A percentile compares a stretch with the other conserved stretches of the same genome.
Conservation (phyloP, 805 yeast genomes). For the Ogataea trehaloabstinens region DNA sequence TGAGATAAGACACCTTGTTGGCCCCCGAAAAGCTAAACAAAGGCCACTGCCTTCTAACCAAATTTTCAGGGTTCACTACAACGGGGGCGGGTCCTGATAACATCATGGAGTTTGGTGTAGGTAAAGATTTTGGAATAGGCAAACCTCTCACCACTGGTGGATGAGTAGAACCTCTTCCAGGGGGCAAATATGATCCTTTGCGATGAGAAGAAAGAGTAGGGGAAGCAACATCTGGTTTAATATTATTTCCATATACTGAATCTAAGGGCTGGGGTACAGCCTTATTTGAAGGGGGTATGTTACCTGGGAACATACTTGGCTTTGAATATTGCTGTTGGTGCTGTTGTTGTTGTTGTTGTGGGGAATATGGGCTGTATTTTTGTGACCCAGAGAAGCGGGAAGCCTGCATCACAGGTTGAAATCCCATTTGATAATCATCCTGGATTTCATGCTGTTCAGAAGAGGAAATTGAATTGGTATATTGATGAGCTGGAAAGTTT, state of each 20-base stretch:
- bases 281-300: conserved; percentile 2
- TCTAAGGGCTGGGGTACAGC: conserved; percentile 14
- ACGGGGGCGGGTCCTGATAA: conserved; percentile 34
- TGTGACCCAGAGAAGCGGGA: conserved; percentile 3
- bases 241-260: conserved; percentile 19
- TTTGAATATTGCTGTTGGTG: conserved; percentile 3
- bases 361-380: conserved; percentile 20
- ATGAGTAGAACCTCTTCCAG: conserved; percentile 7
- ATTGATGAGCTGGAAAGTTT: conserved; percentile 2
- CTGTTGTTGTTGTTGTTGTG: conserved; percentile 5
- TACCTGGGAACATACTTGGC: conserved; percentile 8
- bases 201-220: conserved; percentile 10
- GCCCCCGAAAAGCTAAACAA: conserved; percentile 64
- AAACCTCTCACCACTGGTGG: conserved; percentile 2
- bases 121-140: conserved; percentile 1
- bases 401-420: conserved; percentile 1
- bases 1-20: conserved; percentile 40
- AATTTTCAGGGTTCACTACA: conserved; percentile 51
- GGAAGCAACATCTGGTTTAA: conserved; percentile 17
- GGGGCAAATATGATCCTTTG: conserved; percentile 18
- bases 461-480: neutral
- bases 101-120: conserved; percentile 5
- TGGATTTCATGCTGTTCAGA: too few species aligned
- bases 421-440: neutral
- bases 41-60: conserved; percentile 68